A percentile compares a stretch with the other conserved stretches of the same genome.
phyloP scores from a whole-genome alignment of 2,329 filamentous ascomycete species.

The Thielaviopsis populi region DNA sequence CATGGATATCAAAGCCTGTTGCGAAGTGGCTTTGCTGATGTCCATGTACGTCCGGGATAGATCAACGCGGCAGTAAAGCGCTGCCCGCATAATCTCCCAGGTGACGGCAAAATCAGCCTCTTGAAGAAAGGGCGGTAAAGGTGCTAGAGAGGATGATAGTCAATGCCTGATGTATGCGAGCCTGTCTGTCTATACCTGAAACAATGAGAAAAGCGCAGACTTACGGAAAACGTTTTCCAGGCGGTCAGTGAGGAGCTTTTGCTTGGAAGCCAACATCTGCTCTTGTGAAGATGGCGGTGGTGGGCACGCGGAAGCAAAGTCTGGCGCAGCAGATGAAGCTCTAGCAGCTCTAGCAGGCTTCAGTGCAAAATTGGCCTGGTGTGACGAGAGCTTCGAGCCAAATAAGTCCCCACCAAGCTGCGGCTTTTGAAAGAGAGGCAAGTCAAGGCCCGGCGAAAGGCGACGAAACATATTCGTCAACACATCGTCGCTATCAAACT shows the following conservation, averaged over 20 bases:
- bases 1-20: not conserved
- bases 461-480: too few relatives aligned
- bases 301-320: not conserved
- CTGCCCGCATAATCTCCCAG: slow-evolving; percentile 39
- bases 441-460: too few relatives aligned
- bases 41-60: slow-evolving; percentile 20
- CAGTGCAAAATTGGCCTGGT: not conserved
- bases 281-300: not conserved
- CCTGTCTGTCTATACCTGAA: not conserved
- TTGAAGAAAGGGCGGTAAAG: slow-evolving; percentile 29
- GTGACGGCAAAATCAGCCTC: slow-evolving; percentile 34
- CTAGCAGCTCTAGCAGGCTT: not conserved
- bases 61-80: slow-evolving; percentile 31
- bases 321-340: not conserved
- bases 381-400: too few relatives aligned
- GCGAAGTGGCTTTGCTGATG: not conserved
- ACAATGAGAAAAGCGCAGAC: slow-evolving; percentile 17
- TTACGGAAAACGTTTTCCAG: slow-evolving; percentile 29
- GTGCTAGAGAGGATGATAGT: not conserved
- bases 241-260: slow-evolving; percentile 20
- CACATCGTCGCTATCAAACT: not conserved
- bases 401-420: too few relatives aligned
- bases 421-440: too few relatives aligned
- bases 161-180: not conserved
- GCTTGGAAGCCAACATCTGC: not conserved